Evolutionary conservation across 495 filamentous ascomycete genomes (phyloP), one percentile per base, ranked within the genome.

Genomic region (Neurospora sp.): DNA sequence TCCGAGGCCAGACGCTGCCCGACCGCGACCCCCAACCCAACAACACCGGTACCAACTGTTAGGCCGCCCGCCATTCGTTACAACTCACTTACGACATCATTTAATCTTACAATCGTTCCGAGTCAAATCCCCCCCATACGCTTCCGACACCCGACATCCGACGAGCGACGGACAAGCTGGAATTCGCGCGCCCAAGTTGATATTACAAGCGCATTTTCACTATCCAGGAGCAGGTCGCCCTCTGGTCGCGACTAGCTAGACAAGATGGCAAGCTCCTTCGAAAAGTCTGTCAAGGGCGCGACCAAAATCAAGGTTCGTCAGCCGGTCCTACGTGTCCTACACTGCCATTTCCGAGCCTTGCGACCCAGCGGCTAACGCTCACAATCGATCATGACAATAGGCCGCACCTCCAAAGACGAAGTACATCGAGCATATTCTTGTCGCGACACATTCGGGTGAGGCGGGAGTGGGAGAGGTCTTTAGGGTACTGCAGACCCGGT

Each of bases 331-430:
- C 1, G 48, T 31, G 61, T 68, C 44, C 41, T 31, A 35, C 31
- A 8, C 40, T 40, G 53, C 22, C 41, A 39, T 22, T 18, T 7
- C 38, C 27, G 37, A 44, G 38, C 69, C n/a, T 31, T 35, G 44
- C 10, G 8, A 40, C 4, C 40, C 14, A 42, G n/a, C 48, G 48
- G 48, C 48, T 14, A 27, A 59, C 22, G 70, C 74, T 78, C 38
- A 79, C 73, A 45, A 38, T 45, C 65, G 27, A 31, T 69, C 59
- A 68, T 44, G 20, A n/a, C 18, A 12, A 59, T 70, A 97, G 92
- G 92, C 94, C 82, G 96, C 96, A 70, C 92, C 96, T 73, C 96
- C 96, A 31, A 99, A 99, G 85, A 95, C 96, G 69, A 99, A 99
- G 85, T 99, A 99, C 85, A 94, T 99, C 84, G 96, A 99, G 81